Percentiles rank a stretch among this genome's conserved stretches.
phyloP scores from a whole-genome alignment of 2,329 filamentous ascomycete genomes.

The Bimuria novae-zelandiae region DNA sequence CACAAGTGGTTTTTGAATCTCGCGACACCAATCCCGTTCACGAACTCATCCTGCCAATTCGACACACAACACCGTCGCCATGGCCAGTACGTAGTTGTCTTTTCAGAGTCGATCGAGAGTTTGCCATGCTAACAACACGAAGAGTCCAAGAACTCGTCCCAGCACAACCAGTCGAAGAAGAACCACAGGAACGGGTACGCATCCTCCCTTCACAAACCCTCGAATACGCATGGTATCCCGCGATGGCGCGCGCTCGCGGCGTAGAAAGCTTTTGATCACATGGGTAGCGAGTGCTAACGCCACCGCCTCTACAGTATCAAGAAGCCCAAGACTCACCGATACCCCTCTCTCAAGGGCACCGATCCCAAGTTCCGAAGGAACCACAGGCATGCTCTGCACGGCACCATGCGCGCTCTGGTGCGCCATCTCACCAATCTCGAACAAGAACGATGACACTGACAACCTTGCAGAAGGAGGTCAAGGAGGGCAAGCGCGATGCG shows the following conservation, averaged over 20 bases:
- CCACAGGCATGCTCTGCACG: slow-evolving; percentile 99
- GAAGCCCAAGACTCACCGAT: slow-evolving; percentile 99
- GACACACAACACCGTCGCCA: slow-evolving; percentile 57
- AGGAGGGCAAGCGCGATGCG: slow-evolving; percentile 90
- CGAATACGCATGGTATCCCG: neutral
- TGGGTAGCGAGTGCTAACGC: slow-evolving; percentile 24
- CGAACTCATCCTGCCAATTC: slow-evolving; percentile 21
- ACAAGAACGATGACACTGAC: slow-evolving; percentile 25
- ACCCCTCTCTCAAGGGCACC: slow-evolving; percentile 97
- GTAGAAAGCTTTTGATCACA: neutral
- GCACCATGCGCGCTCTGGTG: slow-evolving; percentile 97
- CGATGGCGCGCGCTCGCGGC: neutral
- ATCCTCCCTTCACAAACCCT: slow-evolving; percentile 10
- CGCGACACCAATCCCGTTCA: slow-evolving; percentile 2
- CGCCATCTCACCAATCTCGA: slow-evolving; percentile 45
- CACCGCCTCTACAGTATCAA: slow-evolving; percentile 84
- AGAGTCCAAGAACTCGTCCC: slow-evolving; percentile 99
- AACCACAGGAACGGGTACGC: slow-evolving; percentile 98
- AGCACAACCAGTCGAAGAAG: slow-evolving; percentile 98
- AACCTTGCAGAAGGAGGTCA: slow-evolving; percentile 82
- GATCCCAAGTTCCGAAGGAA: slow-evolving; percentile 99
- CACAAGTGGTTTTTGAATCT: neutral
- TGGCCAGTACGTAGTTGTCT: slow-evolving; percentile 67
- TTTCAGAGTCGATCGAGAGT: slow-evolving; percentile 17
- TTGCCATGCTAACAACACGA: slow-evolving; percentile 19